Percentiles rank a stretch among this genome's conserved stretches.
phyloP scores from a whole-genome alignment of 148 eudicot genomes.

The Rhododendron henanense region DNA sequence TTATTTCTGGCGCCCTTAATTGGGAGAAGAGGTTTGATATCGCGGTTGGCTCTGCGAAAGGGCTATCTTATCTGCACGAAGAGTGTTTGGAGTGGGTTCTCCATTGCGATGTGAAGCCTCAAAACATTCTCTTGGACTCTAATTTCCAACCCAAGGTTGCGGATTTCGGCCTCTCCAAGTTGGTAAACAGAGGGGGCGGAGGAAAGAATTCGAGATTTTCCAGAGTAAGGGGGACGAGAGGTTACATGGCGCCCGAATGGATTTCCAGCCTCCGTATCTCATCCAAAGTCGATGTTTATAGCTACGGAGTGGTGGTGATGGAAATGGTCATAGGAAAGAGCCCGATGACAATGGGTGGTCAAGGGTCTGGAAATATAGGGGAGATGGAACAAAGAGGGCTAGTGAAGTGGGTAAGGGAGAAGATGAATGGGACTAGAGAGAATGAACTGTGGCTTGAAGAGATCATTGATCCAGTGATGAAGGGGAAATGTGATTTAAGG shows the following conservation, averaged over 20 bases:
- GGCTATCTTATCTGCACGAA: constrained; percentile 19
- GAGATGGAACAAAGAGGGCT: neutral
- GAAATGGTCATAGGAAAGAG: constrained; percentile 11
- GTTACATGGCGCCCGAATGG: constrained; percentile 10
- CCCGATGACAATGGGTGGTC: neutral
- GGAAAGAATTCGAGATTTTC: neutral
- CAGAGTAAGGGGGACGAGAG: constrained; percentile 3
- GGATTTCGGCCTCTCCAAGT: constrained; percentile 17
- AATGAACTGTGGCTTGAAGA: constrained; percentile 6
- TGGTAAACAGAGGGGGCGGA: constrained; percentile 4
- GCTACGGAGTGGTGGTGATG: constrained; percentile 6
- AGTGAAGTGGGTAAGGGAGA: constrained; percentile 28
- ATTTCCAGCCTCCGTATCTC: neutral
- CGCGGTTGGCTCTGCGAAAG: constrained; percentile 15
- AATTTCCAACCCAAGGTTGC: constrained; percentile 20
- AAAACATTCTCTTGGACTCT: constrained; percentile 15
- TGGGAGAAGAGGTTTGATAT: constrained; percentile 14
- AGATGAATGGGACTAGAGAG: neutral
- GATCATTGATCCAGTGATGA: constrained; percentile 20
- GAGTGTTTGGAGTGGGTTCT: constrained; percentile 25
- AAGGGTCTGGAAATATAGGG: neutral
- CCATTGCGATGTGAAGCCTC: constrained; percentile 21
- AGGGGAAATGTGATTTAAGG: constrained; percentile 13
- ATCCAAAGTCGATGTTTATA: constrained; percentile 11
- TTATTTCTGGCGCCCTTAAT: neutral